Conservation (phyloP, 306 rosid species). For the Trichosanthes truncata region DNA sequence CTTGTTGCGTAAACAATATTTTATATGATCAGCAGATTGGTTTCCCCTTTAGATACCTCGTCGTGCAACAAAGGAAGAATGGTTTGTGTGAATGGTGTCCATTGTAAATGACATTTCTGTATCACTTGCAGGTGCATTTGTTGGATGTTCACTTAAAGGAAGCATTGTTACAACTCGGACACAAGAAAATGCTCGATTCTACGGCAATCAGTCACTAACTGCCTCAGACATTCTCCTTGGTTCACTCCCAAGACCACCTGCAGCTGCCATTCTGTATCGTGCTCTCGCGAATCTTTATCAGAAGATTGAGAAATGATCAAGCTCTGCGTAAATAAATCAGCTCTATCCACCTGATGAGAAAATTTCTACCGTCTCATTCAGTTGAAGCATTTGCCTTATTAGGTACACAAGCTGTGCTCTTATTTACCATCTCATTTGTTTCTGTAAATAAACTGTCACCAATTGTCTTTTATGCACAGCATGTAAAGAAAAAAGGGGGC, state of each 20-base stretch:
- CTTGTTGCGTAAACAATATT: not conserved
- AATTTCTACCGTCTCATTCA: not conserved
- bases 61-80: not conserved
- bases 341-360: not conserved
- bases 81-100: not conserved
- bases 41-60: not conserved
- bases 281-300: constrained; percentile 63
- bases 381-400: not conserved
- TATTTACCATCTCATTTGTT: not conserved
- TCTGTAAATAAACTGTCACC: not conserved
- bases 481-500: not conserved
- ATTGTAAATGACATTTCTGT: not conserved
- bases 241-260: constrained; percentile 84
- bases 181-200: constrained; percentile 62
- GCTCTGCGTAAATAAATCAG: not conserved
- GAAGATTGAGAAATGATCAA: constrained; percentile 37
- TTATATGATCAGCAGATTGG: not conserved
- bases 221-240: constrained; percentile 76
- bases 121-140: constrained; percentile 73
- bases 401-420: not conserved
- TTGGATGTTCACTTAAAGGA: constrained; percentile 91
- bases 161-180: constrained; percentile 63
- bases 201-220: constrained; percentile 67
- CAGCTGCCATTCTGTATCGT: constrained; percentile 68
- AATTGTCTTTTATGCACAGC: not conserved